Conservation (phyloP, 208 protist genomes). For the Crithidia mellificae region DNA sequence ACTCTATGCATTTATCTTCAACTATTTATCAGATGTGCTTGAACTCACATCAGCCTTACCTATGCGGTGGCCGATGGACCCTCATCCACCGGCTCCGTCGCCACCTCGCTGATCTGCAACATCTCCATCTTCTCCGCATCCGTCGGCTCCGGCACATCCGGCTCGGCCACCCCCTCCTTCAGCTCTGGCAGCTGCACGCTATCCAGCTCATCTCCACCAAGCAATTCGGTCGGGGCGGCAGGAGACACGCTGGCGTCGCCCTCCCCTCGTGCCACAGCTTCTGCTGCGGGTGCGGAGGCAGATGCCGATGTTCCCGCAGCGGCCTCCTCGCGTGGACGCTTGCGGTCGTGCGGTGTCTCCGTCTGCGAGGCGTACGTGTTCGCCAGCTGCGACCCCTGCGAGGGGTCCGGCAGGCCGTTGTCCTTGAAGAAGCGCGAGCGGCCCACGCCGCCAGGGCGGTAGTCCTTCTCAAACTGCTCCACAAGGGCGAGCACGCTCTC, state of each 20-base stretch:
- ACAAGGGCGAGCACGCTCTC: slow-evolving; percentile 59
- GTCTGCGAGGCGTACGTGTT: slow-evolving; percentile 33
- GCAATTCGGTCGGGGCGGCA: background rate
- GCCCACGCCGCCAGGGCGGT: slow-evolving; percentile 73
- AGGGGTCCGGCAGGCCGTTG: slow-evolving; percentile 53
- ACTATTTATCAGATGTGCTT: too few species aligned
- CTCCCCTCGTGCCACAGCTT: background rate
- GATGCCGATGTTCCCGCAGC: too few species aligned
- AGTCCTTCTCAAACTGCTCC: slow-evolving; percentile 71
- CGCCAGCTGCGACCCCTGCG: slow-evolving; percentile 6
- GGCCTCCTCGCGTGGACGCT: slow-evolving; percentile 4
- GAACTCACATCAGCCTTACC: too few species aligned
- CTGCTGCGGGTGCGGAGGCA: too few species aligned
- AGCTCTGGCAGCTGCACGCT: background rate
- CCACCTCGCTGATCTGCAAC: background rate
- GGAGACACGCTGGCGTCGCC: too few species aligned
- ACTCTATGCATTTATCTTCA: too few species aligned
- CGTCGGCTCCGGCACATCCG: background rate
- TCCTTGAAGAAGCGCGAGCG: slow-evolving; percentile 66
- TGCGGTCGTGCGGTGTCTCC: background rate
- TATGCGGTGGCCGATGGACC: background rate
- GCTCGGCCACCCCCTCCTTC: background rate
- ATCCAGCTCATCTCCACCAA: slow-evolving; percentile 7
- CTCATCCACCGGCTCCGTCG: background rate
- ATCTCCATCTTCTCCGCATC: background rate